Percentiles rank a stretch among this genome's conserved stretches.
Evolutionary conservation across 2,329 filamentous ascomycete species (phyloP).

Genomic region (Fusarium longipes): DNA sequence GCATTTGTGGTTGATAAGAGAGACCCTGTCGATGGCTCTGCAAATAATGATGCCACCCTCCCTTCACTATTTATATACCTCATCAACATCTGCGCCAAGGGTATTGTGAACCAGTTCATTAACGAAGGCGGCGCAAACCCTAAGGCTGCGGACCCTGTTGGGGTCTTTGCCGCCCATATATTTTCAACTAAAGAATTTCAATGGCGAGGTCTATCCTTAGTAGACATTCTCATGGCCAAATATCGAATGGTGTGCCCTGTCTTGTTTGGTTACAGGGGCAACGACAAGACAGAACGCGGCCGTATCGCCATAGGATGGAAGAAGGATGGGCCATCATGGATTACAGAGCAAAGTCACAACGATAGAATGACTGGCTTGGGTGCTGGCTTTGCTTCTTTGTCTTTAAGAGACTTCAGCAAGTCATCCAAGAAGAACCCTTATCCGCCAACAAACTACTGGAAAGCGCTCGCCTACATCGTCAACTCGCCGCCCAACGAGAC

Average conservation of each 20-base stretch:
- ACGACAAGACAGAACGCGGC: conserved; percentile 77
- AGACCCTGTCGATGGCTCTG: conserved; percentile 60
- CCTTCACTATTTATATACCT: conserved; percentile 78
- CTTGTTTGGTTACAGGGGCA: conserved; percentile 84
- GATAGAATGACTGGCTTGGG: conserved; percentile 87
- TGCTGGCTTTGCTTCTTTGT: conserved; percentile 84
- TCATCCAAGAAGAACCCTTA: conserved; percentile 77
- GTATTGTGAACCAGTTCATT: conserved; percentile 75
- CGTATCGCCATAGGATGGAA: conserved; percentile 79
- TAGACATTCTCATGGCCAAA: conserved; percentile 89
- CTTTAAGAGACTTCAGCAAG: conserved; percentile 83
- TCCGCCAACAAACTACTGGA: conserved; percentile 86
- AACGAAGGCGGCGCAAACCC: conserved; percentile 73
- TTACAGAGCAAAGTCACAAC: conserved; percentile 77
- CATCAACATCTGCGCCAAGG: conserved; percentile 80
- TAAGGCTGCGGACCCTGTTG: conserved; percentile 79
- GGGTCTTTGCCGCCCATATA: conserved; percentile 79
- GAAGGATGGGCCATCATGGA: conserved; percentile 68
- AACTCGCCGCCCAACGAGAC: conserved; percentile 76
- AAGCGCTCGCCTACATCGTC: conserved; percentile 77
- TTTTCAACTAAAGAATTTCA: conserved; percentile 76
- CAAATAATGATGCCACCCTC: conserved; percentile 64
- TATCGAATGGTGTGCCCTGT: conserved; percentile 83
- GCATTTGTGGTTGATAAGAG: conserved; percentile 63
- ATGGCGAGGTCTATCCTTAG: conserved; percentile 74